Evolutionary conservation across 179 eudicot genomes (phyloP), one percentile per base, ranked within the genome.

Genomic region (Nepenthes alata): DNA sequence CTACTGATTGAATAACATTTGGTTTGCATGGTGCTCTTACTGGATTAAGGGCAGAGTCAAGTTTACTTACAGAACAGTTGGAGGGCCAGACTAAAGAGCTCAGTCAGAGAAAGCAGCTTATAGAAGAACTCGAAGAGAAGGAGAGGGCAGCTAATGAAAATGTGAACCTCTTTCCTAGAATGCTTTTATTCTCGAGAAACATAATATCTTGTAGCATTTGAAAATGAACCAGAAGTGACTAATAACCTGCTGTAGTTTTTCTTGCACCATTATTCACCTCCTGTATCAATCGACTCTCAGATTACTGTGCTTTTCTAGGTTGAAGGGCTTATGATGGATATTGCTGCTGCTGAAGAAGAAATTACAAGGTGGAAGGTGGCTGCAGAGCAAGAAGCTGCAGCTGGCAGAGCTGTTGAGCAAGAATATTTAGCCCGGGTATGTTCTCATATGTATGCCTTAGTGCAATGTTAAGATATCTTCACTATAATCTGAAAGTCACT

Each of bases 341-440:
- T 93, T 68, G 77, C 95, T 75, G 84, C 85, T 67, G 91, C 96
- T 67, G 98, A 91, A 80, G 98, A 91, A 79, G 98, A 91, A 69
- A 89, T 91, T 61, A 81, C 75, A 11, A 77, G 98, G 76, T 93
- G 98, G 98, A 93, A 89, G 72, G 77, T 78, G 71, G 98, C 95
- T 41, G 98, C 98, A 35, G 90, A 89, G 63, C 95, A 93, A 77
- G 98, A 93, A 81, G 98, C 98, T 74, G 95, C 84, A 47, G 98
- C 95, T 37, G 98, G 98, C 59, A 81, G 80, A 71, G 90, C 95
- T 72, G 85, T 93, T 71, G 98, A 93, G 73, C 95, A 83, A 67
- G 98, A 93, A 53, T 93, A 74, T 73, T 56, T 67, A 35, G 72
- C 77, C 67, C 91, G 87, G 95, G 98, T 89, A 80, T 67, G 59